Evolutionary conservation across 179 eudicot species (phyloP).

Genomic region (Patellifolia procumbens): DNA sequence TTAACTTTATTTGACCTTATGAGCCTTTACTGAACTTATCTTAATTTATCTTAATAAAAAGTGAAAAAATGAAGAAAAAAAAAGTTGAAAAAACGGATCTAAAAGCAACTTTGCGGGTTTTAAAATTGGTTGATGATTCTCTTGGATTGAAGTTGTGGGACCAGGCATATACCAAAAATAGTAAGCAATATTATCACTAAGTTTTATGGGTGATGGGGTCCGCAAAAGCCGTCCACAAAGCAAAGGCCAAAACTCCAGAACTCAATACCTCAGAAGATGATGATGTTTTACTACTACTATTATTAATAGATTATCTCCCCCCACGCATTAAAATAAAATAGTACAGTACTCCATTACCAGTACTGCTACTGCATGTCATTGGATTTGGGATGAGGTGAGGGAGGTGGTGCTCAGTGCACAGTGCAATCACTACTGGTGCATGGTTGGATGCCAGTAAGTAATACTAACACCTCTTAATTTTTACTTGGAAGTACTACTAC

Average conservation of each 20-base stretch:
- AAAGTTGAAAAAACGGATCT: no score
- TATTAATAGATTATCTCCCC: no score
- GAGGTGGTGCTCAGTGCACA: neutral
- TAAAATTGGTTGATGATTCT: no score
- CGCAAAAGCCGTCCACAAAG: constrained; percentile 1
- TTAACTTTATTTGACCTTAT: no score
- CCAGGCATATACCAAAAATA: neutral
- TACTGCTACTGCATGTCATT: constrained; percentile 18
- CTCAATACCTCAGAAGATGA: constrained; percentile 8
- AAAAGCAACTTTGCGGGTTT: no score
- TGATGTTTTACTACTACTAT: no score
- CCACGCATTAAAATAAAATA: no score
- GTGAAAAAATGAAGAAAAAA: no score
- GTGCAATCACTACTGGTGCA: neutral
- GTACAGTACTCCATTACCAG: no score
- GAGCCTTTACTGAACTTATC: no score
- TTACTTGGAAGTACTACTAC: no score
- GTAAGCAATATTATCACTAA: neutral
- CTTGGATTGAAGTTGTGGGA: neutral
- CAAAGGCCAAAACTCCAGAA: neutral
- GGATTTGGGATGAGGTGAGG: constrained; percentile 31
- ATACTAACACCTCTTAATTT: neutral
- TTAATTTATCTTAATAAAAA: no score
- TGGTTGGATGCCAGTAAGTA: constrained; percentile 11
- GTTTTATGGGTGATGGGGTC: constrained; percentile 15